Base-by-base conservation (phyloP, 176 grass and related monocot genomes). In the Coix lacrymajobi region DNA sequence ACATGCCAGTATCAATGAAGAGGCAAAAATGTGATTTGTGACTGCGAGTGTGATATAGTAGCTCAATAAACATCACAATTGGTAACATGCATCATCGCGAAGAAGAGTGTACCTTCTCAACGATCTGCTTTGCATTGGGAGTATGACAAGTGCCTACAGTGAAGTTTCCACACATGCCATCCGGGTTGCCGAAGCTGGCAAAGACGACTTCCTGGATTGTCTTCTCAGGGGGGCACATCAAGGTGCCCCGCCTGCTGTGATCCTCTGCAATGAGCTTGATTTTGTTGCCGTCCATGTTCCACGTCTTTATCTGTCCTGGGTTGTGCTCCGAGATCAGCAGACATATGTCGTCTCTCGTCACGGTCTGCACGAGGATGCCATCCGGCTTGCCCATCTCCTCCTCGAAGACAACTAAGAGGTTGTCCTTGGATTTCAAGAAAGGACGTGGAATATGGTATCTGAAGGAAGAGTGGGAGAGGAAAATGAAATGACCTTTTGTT, bases 291-390 rank as follows among this genome's bases (percentile, higher is more conserved):
- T 91, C 61, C 3, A 79, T 77, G 38, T 79, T 63, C 86, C 90
- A 98, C 10, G 90, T 66, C 65, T 84, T 89, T 30, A 94, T 83
- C 15, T 84, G 81, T 5, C 87, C 87, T 0, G 96, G 92, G 82
- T 95, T 82, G 75, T 76, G 54, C 54, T 93, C 92, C 2, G 90
- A 91, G 49, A 98, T 88, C 19, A 90, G 22, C 19, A 88, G 65
- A 31, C 96, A 98, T 22, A 98, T 88, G 89, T 98, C 82, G 69
- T 98, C 96, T 79, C 92, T 93, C 73, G 86, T 91, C 31, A 95
- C 96, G 0, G 79, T 91, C 75, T 87, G 71, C 62, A 93, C 45
- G 16, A 77, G 73, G 48, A 98, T 91, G 70, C 79, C 96, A 19
- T 86, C 82, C 19, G 89, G 86, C 65, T 85, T 98, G 60, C 96